These are phyloP conservation scores for Wilhelminamyces savonicus DNA, from an alignment of 805 yeast genomes.

Conservation along the genomic window DNA sequence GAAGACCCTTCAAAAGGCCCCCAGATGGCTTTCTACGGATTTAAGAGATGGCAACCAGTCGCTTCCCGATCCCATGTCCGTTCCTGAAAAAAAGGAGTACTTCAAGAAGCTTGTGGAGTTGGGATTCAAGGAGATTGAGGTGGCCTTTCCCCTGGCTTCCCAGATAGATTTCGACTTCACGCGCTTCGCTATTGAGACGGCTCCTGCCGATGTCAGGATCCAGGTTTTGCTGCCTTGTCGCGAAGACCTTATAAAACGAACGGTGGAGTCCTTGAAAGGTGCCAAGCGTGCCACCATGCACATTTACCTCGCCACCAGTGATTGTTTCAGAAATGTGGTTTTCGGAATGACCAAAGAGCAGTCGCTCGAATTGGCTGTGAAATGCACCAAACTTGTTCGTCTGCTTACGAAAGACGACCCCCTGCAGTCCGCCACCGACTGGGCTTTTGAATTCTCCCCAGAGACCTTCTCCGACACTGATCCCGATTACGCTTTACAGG, in stretches of 20 bases:
- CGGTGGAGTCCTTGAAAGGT: constrained; percentile 66
- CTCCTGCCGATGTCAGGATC: constrained; percentile 71
- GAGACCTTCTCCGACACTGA: constrained; percentile 73
- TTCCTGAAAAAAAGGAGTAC: constrained; percentile 67
- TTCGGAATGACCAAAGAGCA: constrained; percentile 59
- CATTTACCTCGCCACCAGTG: constrained; percentile 71
- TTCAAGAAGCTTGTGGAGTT: constrained; percentile 62
- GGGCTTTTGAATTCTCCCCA: constrained; percentile 78
- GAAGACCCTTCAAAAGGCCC: constrained; percentile 51
- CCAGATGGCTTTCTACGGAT: constrained; percentile 81
- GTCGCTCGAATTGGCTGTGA: constrained; percentile 54
- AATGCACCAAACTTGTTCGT: constrained; percentile 56
- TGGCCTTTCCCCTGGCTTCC: constrained; percentile 75
- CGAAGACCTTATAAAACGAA: constrained; percentile 63
- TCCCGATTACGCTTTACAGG: constrained; percentile 53
- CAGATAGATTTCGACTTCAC: constrained; percentile 80
- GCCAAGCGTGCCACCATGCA: constrained; percentile 75
- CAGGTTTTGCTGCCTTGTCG: constrained; percentile 77
- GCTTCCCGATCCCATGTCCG: constrained; percentile 81
- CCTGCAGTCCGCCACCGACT: constrained; percentile 43
- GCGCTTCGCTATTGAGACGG: constrained; percentile 62
- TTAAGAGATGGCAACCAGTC: constrained; percentile 82
- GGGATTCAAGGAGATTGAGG: constrained; percentile 82
- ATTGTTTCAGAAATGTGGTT: constrained; percentile 65
- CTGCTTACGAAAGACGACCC: constrained; percentile 67